A percentile compares a stretch with the other conserved stretches of the same genome.
These are phyloP conservation scores for Rhodotorula sp. DNA, from an alignment of 1,284 basidiomycete genomes.

Conservation along the genomic window DNA sequence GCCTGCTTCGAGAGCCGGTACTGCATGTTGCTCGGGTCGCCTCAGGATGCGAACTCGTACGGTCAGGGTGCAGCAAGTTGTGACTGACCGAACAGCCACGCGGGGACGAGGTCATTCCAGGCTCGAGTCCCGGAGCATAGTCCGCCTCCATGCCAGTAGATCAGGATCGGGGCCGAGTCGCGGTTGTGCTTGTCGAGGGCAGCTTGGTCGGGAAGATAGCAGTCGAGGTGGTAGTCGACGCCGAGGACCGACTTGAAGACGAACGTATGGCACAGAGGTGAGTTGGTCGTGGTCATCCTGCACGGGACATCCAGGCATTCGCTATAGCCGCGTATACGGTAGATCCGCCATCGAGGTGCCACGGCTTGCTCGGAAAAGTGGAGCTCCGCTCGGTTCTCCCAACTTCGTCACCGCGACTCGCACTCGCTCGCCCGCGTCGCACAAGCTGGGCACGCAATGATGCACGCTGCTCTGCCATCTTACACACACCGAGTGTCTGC, in stretches of 20 bases:
- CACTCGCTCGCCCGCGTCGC: too few relatives aligned
- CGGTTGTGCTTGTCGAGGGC: too few relatives aligned
- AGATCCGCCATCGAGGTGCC: too few relatives aligned
- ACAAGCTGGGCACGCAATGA: too few relatives aligned
- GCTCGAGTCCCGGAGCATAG: conserved; percentile 4
- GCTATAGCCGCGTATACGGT: too few relatives aligned
- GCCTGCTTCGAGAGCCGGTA: conserved; percentile 1
- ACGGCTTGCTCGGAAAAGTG: too few relatives aligned
- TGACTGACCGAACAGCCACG: conserved; percentile 8
- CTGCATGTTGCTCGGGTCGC: background rate
- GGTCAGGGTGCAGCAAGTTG: too few relatives aligned
- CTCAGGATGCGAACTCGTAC: fast-evolving
- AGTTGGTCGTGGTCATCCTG: background rate
- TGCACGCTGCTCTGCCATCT: too few relatives aligned
- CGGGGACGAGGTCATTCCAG: conserved; percentile 1
- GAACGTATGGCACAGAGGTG: background rate
- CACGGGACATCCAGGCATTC: too few relatives aligned
- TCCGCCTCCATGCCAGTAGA: conserved; percentile 14
- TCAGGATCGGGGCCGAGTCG: conserved; percentile 1
- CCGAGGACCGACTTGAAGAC: conserved; percentile 1
- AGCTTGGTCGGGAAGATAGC: background rate
- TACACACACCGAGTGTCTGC: too few relatives aligned
- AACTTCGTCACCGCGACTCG: too few relatives aligned
- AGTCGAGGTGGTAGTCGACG: conserved; percentile 1
- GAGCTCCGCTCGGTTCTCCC: too few relatives aligned